Base-by-base conservation (phyloP, 129 eudicot genomes). In the Flaveria robusta region DNA sequence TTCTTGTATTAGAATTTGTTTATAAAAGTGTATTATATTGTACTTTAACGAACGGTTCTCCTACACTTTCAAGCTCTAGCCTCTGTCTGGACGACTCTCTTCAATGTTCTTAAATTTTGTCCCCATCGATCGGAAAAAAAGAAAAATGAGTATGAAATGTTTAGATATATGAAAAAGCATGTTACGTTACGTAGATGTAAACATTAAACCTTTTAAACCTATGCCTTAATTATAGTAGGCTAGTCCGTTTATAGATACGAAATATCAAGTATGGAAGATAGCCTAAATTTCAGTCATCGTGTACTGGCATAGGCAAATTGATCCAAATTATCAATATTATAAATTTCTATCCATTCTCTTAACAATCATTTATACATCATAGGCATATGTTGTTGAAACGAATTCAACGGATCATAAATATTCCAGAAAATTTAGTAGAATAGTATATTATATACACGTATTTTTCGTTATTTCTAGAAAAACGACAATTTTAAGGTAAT, bases 241-340 rank as follows among this genome's bases (percentile, higher is more conserved):
- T 59, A 62, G 68, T 62, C 43, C 10, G 20, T 62, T 27, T 14
- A 1, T 24, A 9, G 29, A 62, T 62, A 62, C 37, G 27, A 62
- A 62, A 62, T 4, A 55, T 62, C 18, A 62, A 62, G 68, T 42
- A 62, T 62, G 68, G 68, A 27, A 0, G 42, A 62, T 62, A 15
- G 43, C 43, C 43, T 29, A 62, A 62, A 62, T 62, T 27, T 62
- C 5, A 62, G 14, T 62, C 67, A 62, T 5, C 67, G 4, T 62
- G 67, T 62, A 26, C 42, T 26, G 19, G 67, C 29, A 27, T 26
- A 13, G 43, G 19, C 68, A 62, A 62, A 22, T 62, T 13, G 68
- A 62, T 31, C 43, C 22, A 62, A 62, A 62, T 29, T 62, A 62
- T 5, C 68, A 62, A 62, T 62, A 62, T 62, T 62, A 62, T 62